A percentile compares a stretch with the other conserved stretches of the same genome.
Evolutionary conservation across 1,284 basidiomycete genomes (phyloP).

Genomic region (Ceratobasidium sp.): DNA sequence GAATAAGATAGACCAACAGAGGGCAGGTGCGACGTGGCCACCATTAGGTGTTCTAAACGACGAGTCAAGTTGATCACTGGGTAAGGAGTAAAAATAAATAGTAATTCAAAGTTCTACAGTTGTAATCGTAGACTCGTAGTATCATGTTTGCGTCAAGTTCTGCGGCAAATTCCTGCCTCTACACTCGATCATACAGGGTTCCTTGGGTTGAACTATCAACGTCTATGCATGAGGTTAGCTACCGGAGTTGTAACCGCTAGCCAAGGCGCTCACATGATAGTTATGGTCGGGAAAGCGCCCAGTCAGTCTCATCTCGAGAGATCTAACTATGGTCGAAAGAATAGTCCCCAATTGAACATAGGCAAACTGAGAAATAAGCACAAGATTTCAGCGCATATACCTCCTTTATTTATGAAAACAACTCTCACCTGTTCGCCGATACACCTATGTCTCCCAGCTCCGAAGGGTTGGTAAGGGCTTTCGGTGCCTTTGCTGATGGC

Average conservation of each 20-base stretch:
- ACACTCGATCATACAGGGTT: slow-evolving; percentile 56
- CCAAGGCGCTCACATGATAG: slow-evolving; percentile 71
- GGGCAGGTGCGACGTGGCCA: no score
- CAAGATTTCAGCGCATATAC: slow-evolving; percentile 16
- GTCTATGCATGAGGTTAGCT: slow-evolving; percentile 53
- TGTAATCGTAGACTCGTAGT: no score
- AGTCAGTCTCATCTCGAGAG: slow-evolving; percentile 75
- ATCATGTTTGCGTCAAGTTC: no score
- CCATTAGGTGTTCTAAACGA: no score
- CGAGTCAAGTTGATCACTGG: no score
- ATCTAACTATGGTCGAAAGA: slow-evolving; percentile 78
- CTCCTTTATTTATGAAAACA: background rate
- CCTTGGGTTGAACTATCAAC: slow-evolving; percentile 72
- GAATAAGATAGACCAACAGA: no score
- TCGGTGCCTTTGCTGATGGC: slow-evolving; percentile 91
- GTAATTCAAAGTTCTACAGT: no score
- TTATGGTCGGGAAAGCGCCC: slow-evolving; percentile 79
- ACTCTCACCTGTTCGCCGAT: slow-evolving; percentile 84
- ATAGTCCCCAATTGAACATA: slow-evolving; percentile 92
- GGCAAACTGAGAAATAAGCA: slow-evolving; percentile 71
- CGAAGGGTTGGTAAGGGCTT: slow-evolving; percentile 93
- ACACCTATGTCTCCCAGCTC: slow-evolving; percentile 92
- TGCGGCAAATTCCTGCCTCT: background rate
- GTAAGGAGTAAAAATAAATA: no score
- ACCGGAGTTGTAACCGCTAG: background rate